phyloP scores from a whole-genome alignment of 2,329 filamentous ascomycete species.

The Xylaria sp. region DNA sequence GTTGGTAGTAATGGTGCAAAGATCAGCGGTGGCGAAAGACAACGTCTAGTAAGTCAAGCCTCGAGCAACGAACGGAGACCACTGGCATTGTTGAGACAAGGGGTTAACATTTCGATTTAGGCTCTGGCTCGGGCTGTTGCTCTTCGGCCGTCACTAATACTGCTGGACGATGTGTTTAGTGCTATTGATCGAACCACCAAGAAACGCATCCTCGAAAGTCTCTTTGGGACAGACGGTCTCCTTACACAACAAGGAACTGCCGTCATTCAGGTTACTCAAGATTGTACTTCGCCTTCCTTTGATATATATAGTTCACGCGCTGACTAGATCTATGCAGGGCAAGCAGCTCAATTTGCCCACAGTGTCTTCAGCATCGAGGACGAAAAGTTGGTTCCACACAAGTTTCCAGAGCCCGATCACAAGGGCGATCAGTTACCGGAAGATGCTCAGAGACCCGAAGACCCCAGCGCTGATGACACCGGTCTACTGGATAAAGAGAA shows the following conservation, averaged over 20 bases:
- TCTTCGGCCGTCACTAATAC: constrained; percentile 36
- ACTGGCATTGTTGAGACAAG: background rate
- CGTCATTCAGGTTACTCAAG: constrained; percentile 43
- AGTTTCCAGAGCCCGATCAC: constrained; percentile 9
- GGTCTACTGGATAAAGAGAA: background rate
- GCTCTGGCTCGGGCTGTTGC: constrained; percentile 43
- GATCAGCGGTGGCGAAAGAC: constrained; percentile 38
- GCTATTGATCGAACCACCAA: constrained; percentile 41
- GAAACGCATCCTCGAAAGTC: constrained; percentile 30
- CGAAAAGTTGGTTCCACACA: constrained; percentile 20
- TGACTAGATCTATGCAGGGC: constrained; percentile 20
- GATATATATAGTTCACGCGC: background rate
- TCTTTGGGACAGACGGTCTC: constrained; percentile 33
- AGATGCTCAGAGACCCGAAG: background rate
- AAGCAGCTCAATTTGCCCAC: constrained; percentile 29
- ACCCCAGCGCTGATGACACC: background rate
- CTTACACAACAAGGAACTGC: constrained; percentile 28
- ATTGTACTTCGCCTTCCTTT: constrained; percentile 31
- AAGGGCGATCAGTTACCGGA: constrained; percentile 6
- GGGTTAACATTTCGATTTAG: constrained; percentile 33
- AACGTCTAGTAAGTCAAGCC: constrained; percentile 33
- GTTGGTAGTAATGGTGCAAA: constrained; percentile 49
- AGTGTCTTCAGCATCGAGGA: constrained; percentile 34
- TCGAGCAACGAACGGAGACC: background rate
- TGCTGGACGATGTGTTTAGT: constrained; percentile 46